A percentile compares a stretch with the other conserved stretches of the same genome.
Evolutionary conservation across 148 eudicot genomes (phyloP).

Genomic region (Chenopodium berlandieri): DNA sequence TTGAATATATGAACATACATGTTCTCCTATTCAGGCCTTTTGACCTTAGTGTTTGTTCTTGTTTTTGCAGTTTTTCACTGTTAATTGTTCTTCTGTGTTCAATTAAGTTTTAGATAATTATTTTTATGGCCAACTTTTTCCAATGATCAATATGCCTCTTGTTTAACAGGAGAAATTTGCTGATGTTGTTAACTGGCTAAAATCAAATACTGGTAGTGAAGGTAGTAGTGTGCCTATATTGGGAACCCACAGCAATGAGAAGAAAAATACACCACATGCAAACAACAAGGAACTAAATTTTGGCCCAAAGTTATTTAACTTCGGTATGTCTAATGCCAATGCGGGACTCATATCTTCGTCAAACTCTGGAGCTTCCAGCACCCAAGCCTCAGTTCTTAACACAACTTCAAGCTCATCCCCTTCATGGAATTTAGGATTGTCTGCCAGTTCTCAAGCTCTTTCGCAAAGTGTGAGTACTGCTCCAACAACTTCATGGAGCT

Average conservation of each 20-base stretch:
- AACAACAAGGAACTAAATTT: constrained; percentile 40
- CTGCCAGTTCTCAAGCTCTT: constrained; percentile 32
- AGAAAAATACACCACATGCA: constrained; percentile 35
- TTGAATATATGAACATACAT: not conserved
- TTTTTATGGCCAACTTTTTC: not conserved
- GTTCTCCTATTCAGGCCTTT: too few species aligned
- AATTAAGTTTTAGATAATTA: not conserved
- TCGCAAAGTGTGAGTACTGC: constrained; percentile 27
- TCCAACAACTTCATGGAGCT: constrained; percentile 30
- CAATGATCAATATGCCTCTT: not conserved
- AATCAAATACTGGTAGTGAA: constrained; percentile 52
- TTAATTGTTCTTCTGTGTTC: not conserved
- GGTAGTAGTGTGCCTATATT: constrained; percentile 36
- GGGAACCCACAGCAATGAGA: constrained; percentile 38
- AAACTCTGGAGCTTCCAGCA: constrained; percentile 40
- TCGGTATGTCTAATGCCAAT: constrained; percentile 34
- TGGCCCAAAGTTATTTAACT: constrained; percentile 30
- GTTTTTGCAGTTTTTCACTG: not conserved
- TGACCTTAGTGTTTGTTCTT: not conserved
- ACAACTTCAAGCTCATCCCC: constrained; percentile 27
- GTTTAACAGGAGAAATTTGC: constrained; percentile 64
- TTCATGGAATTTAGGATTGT: constrained; percentile 37
- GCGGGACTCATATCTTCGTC: constrained; percentile 35
- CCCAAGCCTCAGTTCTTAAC: constrained; percentile 19
- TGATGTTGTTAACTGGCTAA: constrained; percentile 87